Percentiles rank a stretch among this genome's conserved stretches.
These are phyloP conservation scores for Novymonas esmeraldas DNA, from an alignment of 208 protist genomes.

Conservation along the genomic window DNA sequence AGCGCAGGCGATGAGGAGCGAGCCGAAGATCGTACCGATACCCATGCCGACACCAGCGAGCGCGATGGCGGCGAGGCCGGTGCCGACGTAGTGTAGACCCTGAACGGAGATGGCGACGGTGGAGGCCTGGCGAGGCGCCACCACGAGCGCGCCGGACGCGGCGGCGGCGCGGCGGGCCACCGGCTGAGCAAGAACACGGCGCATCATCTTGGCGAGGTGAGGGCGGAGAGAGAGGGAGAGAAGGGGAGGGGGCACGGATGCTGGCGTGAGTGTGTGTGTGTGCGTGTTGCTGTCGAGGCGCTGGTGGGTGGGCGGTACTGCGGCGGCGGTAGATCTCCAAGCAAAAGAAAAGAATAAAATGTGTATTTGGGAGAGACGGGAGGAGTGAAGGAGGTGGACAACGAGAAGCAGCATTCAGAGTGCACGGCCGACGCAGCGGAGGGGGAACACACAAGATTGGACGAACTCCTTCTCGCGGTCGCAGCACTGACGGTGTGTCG, in stretches of 20 bases:
- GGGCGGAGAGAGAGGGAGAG: constrained; percentile 1
- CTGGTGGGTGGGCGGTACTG: too few relatives aligned
- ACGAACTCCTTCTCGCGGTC: too few relatives aligned
- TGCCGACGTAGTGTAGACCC: constrained; percentile 80
- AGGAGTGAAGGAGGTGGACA: too few relatives aligned
- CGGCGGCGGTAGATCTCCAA: too few relatives aligned
- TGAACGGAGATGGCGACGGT: constrained; percentile 74
- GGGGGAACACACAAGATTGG: too few relatives aligned
- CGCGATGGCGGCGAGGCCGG: constrained; percentile 76
- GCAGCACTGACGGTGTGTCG: too few relatives aligned
- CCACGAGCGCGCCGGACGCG: constrained; percentile 42
- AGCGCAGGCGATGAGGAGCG: constrained; percentile 68
- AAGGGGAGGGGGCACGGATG: neutral
- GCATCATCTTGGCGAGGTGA: constrained; percentile 52
- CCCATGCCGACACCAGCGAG: constrained; percentile 71
- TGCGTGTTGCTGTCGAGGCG: neutral
- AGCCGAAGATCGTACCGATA: constrained; percentile 78
- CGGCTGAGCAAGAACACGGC: constrained; percentile 51
- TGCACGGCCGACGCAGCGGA: too few relatives aligned
- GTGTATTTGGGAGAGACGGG: too few relatives aligned
- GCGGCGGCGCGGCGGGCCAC: constrained; percentile 37
- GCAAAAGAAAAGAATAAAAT: too few relatives aligned
- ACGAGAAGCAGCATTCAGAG: too few relatives aligned
- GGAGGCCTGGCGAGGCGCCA: constrained; percentile 47
- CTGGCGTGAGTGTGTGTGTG: neutral